Conservation (phyloP, 1,284 basidiomycete species). For the Nidula niveotomentosa region DNA sequence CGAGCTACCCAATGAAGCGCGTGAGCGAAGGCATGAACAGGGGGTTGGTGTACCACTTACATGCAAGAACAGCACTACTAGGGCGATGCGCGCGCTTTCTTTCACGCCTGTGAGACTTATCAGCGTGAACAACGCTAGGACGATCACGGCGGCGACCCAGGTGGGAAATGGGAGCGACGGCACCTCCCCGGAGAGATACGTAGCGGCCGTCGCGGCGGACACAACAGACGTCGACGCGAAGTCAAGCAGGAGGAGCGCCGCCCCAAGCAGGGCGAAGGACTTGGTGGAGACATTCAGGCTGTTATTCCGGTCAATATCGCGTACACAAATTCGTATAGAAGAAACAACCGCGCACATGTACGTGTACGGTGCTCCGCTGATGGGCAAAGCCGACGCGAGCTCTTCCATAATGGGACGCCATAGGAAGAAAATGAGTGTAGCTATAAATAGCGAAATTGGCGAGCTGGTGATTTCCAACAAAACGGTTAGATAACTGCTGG, state of each 20-base stretch:
- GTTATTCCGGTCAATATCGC: not conserved
- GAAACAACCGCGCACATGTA: slow-evolving; percentile 44
- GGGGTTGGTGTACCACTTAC: slow-evolving; percentile 30
- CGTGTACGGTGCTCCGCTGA: slow-evolving; percentile 69
- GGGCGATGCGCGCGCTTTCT: slow-evolving; percentile 60
- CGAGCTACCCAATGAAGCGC: slow-evolving; percentile 31
- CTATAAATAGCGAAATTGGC: slow-evolving; percentile 63
- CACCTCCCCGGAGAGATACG: slow-evolving; percentile 67
- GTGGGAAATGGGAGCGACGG: slow-evolving; percentile 45
- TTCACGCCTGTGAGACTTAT: slow-evolving; percentile 59
- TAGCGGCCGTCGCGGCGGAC: slow-evolving; percentile 66
- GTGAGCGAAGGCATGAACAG: slow-evolving; percentile 6
- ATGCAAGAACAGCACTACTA: slow-evolving; percentile 56
- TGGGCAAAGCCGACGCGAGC: slow-evolving; percentile 61
- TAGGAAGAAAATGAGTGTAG: slow-evolving; percentile 57
- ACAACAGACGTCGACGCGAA: slow-evolving; percentile 66
- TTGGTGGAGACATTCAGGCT: slow-evolving; percentile 66
- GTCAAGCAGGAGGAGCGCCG: slow-evolving; percentile 63
- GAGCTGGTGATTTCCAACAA: slow-evolving; percentile 39
- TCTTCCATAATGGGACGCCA: slow-evolving; percentile 76
- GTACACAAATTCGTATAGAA: too few relatives aligned
- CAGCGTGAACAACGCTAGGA: slow-evolving; percentile 51
- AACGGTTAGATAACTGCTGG: slow-evolving; percentile 3
- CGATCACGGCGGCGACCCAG: slow-evolving; percentile 45
- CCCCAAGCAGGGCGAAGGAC: slow-evolving; percentile 56